Evolutionary conservation across 108 stramenopile genomes (phyloP).

Genomic region (Skeletonema grethae): DNA sequence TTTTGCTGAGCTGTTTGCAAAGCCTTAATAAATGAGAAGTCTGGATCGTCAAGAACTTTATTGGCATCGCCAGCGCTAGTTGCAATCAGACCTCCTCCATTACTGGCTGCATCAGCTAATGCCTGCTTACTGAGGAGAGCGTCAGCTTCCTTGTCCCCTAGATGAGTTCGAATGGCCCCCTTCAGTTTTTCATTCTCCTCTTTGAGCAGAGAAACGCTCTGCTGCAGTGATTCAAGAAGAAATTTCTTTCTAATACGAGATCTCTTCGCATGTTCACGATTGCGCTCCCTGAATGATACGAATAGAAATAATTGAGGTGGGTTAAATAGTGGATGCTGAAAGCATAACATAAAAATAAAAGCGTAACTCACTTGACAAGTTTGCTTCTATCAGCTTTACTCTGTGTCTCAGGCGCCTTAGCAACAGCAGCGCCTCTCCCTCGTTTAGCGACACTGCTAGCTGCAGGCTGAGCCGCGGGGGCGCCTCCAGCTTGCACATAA

Average conservation of each 20-base stretch:
- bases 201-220: constrained; percentile 75
- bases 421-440: constrained; percentile 25
- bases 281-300: constrained; percentile 75
- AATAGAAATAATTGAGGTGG: background rate
- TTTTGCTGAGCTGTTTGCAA: constrained; percentile 96
- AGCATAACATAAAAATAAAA: background rate
- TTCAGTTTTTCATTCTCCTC: constrained; percentile 89
- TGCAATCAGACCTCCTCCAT: constrained; percentile 72
- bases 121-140: constrained; percentile 56
- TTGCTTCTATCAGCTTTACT: constrained; percentile 31
- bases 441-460: constrained; percentile 29
- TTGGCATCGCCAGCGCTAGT: constrained; percentile 70
- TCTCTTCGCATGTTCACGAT: constrained; percentile 94
- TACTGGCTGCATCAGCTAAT: constrained; percentile 45
- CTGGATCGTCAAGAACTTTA: constrained; percentile 94
- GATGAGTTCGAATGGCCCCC: constrained; percentile 64
- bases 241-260: constrained; percentile 96
- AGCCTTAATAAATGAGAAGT: constrained; percentile 97
- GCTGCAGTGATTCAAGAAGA: constrained; percentile 93
- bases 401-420: constrained; percentile 2
- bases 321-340: constrained; percentile 9
- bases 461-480: constrained; percentile 20
- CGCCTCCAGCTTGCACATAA: constrained; percentile 44
- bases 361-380: constrained; percentile 46
- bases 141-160: constrained; percentile 71